Percentiles rank a stretch among this genome's conserved stretches.
phyloP scores from a whole-genome alignment of 768 basidiomycete genomes.

The Gautieria morchelliformis region DNA sequence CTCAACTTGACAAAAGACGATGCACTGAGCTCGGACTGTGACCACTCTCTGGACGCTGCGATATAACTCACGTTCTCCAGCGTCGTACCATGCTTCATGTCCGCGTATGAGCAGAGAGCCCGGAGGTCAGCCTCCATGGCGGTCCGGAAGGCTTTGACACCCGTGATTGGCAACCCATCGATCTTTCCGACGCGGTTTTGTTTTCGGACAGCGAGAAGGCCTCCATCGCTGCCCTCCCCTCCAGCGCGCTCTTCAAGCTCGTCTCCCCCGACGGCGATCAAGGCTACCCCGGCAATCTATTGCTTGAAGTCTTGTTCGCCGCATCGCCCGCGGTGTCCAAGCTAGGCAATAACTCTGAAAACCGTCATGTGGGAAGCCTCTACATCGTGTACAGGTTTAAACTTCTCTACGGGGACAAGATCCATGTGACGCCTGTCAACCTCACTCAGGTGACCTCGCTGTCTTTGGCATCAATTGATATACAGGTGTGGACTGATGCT shows the following conservation, averaged over 20 bases:
- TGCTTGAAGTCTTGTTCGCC: constrained; percentile 46
- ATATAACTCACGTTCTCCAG: no score
- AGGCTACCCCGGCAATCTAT: constrained; percentile 55
- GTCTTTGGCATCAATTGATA: background rate
- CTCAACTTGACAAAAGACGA: no score
- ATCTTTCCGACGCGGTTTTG: constrained; percentile 30
- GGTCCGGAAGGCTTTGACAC: constrained; percentile 59
- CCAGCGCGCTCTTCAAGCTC: constrained; percentile 45
- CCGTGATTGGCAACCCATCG: constrained; percentile 36
- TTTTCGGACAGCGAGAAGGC: constrained; percentile 47
- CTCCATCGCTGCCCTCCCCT: constrained; percentile 27
- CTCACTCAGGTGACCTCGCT: constrained; percentile 49
- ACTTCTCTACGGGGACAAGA: constrained; percentile 31
- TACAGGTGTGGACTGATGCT: constrained; percentile 3
- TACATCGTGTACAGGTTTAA: constrained; percentile 62
- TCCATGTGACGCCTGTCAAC: constrained; percentile 60
- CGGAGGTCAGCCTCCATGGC: constrained; percentile 59
- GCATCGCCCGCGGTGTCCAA: constrained; percentile 25
- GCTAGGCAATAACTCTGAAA: constrained; percentile 17
- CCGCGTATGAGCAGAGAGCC: constrained; percentile 10
- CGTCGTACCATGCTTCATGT: no score
- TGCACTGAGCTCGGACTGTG: no score
- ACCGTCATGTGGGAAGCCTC: constrained; percentile 51
- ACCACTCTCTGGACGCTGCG: no score
- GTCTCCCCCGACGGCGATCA: constrained; percentile 59